Evolutionary conservation across 768 basidiomycete genomes (phyloP).

Genomic region (Lactarius indigo): DNA sequence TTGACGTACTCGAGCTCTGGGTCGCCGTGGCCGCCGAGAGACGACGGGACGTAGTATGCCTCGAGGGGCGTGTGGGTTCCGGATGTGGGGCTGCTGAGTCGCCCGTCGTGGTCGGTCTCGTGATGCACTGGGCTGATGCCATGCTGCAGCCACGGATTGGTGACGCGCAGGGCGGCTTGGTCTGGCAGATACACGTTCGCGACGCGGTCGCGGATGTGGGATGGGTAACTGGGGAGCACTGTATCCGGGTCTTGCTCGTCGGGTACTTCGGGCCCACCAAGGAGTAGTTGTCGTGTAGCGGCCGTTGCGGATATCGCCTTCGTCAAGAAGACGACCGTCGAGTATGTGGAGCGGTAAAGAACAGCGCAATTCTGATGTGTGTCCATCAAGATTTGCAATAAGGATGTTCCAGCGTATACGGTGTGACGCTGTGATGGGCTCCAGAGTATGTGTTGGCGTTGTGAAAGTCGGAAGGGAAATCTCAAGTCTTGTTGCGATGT

Average conservation of each 20-base stretch:
- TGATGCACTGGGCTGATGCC: constrained; percentile 40
- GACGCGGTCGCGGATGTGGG: constrained; percentile 88
- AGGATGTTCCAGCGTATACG: constrained; percentile 77
- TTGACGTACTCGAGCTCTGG: constrained; percentile 76
- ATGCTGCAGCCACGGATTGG: constrained; percentile 56
- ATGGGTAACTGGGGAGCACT: constrained; percentile 84
- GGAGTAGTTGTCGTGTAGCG: constrained; percentile 71
- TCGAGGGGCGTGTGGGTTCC: constrained; percentile 25
- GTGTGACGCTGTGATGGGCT: constrained; percentile 74
- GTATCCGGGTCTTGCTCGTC: constrained; percentile 55
- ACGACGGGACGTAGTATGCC: constrained; percentile 30
- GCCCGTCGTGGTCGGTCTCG: constrained; percentile 20
- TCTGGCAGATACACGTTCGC: constrained; percentile 72
- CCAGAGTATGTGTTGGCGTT: constrained; percentile 69
- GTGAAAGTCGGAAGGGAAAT: constrained; percentile 56
- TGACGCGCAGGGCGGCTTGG: constrained; percentile 55
- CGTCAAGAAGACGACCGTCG: constrained; percentile 65
- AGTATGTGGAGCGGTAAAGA: constrained; percentile 87
- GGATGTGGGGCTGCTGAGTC: constrained; percentile 19
- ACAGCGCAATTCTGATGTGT: constrained; percentile 92
- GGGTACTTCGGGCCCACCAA: constrained; percentile 36
- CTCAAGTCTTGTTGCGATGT: constrained; percentile 58
- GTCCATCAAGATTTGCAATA: constrained; percentile 84
- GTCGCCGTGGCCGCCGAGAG: constrained; percentile 33
- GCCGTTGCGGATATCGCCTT: constrained; percentile 74